Base-by-base conservation (phyloP, 768 basidiomycete species). In the Lenzites betulinus region DNA sequence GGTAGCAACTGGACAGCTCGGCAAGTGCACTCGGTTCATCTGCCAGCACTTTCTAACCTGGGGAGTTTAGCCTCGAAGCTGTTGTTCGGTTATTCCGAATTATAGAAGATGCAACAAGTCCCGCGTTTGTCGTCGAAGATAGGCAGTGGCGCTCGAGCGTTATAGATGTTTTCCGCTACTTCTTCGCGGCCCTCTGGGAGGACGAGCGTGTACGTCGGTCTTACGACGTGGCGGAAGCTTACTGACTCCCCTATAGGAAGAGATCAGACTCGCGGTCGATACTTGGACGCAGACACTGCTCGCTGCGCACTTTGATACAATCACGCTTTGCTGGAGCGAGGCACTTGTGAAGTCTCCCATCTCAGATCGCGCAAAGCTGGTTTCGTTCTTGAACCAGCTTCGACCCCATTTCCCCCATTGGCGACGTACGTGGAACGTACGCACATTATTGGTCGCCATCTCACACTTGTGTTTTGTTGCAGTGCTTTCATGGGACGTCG, bases 311-410 rank as follows among this genome's bases (percentile, higher is more conserved):
- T 76, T 87, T 50, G 79, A 85, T 15, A 80, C 82, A 15, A 88
- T 92, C 15, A 78, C 87, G 8, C 73, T 75, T 18, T 92, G 87
- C 66, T 92, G 87, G 85, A 80, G 83, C 54, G 87, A 89, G 65
- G 77, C 81, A 7, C 67, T 92, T 26, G 67, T 75, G 8, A 85
- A 81, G 54, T 76, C 82, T 5, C 81, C 87, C 1, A 76, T 86
- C 13, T 60, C 76, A 1, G 88, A 89, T 52, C 82, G 87, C 16
- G 73, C 82, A 35, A 81, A 77, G 51, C 76, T 92, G 12, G 75
- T 84, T 16, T 76, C 79, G 9, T 92, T 91, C 72, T 74, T 91
- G 18, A 78, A 84, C 30, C 88, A 87, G 65, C 78, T 92, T 28
- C 84, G 78, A n/a, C 77, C 87, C 0, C 81, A 88, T 72, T 87